Base-by-base conservation (phyloP, 2,329 filamentous ascomycete species). In the Aschersonia sp. region DNA sequence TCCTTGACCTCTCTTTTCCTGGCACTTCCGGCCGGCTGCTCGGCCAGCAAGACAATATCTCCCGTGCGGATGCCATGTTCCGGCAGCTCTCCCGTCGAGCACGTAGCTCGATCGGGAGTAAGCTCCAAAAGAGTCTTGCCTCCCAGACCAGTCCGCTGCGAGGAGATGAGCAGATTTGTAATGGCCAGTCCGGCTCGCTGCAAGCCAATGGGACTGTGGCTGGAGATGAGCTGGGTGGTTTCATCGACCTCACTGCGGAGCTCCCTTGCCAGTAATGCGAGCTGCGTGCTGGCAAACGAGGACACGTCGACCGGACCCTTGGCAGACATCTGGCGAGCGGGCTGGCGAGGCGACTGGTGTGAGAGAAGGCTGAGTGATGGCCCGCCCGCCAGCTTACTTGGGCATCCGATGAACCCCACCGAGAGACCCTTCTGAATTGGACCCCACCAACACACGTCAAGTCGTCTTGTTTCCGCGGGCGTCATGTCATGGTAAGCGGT, bases 121-220 rank as follows among this genome's bases (percentile, higher is more conserved):
- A 98, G 78, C 62, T 96, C 89, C 4, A 96, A 69, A 2, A 98
- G 83, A 0, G 86, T 87, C 53, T 87, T 85, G n/a, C 92, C 92
- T 12, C 89, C 92, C 39, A 96, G 72, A 0, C 92, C 92, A 0
- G 92, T 98, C 32, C 89, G 82, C 60, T 85, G 85, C 14, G 84
- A 82, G 9, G 75, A 70, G 35, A 94, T 69, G 33, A 77, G 68
- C 7, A 97, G 77, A 63, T 89, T 90, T 12, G 80, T 78, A 56
- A 92, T 71, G 33, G 87, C 87, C 41, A 87, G 73, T n/a, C 87
- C 87, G 5, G 84, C 84, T 50, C 83, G 79, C 59, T 86, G 78
- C 10, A 94, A 78, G 1, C 77, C 71, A 0, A 75, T 68, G 5
- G 87, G 86, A 44, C 81, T 79, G 61, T 84, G 78, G 43, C 75